A percentile compares a stretch with the other conserved stretches of the same genome.
phyloP scores from a whole-genome alignment of 352 stramenopile genomes.

The Globisporangium cystogenes region DNA sequence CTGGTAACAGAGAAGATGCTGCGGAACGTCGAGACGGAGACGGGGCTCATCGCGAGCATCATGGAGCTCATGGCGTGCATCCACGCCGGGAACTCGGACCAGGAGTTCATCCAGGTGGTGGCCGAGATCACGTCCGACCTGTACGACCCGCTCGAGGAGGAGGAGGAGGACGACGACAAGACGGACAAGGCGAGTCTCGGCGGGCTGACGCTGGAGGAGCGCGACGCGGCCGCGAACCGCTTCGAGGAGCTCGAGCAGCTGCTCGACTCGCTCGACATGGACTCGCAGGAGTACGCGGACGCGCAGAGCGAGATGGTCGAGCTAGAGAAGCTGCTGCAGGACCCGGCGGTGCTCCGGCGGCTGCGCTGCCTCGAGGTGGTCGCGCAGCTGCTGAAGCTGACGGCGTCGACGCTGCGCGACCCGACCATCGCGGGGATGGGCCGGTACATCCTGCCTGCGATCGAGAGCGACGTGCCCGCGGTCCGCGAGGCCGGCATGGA shows the following conservation, averaged over 20 bases:
- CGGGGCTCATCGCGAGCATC: slow-evolving; percentile 50
- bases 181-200: slow-evolving; percentile 17
- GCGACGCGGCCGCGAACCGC: slow-evolving; percentile 37
- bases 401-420: slow-evolving; percentile 58
- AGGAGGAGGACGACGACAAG: slow-evolving; percentile 10
- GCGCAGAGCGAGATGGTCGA: slow-evolving; percentile 62
- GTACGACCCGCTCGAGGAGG: slow-evolving; percentile 63
- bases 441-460: slow-evolving; percentile 69
- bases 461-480: slow-evolving; percentile 71
- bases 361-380: slow-evolving; percentile 73
- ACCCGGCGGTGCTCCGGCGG: slow-evolving; percentile 62
- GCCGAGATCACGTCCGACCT: slow-evolving; percentile 74
- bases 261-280: slow-evolving; percentile 48
- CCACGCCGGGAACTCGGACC: slow-evolving; percentile 57
- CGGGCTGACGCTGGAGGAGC: slow-evolving; percentile 48
- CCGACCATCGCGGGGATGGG: slow-evolving; percentile 59
- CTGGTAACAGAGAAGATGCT: slow-evolving; percentile 65
- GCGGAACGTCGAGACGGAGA: slow-evolving; percentile 48
- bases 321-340: slow-evolving; percentile 61
- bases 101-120: slow-evolving; percentile 75
- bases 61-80: slow-evolving; percentile 78
- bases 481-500: slow-evolving; percentile 69
- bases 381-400: slow-evolving; percentile 67
- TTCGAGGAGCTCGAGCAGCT: slow-evolving; percentile 62
- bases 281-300: slow-evolving; percentile 53